Conservation (phyloP, 2,329 filamentous ascomycete genomes). For the Cladosporium colombiae region DNA sequence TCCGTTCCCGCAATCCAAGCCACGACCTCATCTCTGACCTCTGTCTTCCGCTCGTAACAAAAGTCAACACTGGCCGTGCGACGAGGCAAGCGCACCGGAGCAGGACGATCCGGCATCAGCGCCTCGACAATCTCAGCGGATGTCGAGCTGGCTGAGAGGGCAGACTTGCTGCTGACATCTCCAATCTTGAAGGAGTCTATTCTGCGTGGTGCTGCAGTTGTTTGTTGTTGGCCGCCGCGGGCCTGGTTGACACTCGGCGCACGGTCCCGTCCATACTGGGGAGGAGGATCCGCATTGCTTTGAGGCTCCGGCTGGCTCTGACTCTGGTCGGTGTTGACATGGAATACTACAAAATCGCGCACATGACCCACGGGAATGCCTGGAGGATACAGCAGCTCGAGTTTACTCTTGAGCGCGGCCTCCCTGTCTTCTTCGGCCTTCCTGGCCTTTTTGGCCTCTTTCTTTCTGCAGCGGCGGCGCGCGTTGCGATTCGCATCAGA, state of each 20-base stretch:
- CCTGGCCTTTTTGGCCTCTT: not conserved
- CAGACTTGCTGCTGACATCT: not conserved
- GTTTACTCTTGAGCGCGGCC: not conserved
- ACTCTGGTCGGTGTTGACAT: not conserved
- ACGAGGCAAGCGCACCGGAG: not conserved
- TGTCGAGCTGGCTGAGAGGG: not conserved
- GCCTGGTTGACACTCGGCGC: not conserved
- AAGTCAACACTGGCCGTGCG: not conserved
- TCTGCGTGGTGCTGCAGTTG: not conserved
- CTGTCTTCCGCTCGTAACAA: not conserved
- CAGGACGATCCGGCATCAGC: not conserved
- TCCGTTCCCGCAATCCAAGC: not conserved
- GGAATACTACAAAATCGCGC: not conserved
- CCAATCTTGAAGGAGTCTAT: not conserved
- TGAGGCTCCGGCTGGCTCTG: not conserved
- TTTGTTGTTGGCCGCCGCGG: not conserved
- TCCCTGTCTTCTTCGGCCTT: not conserved
- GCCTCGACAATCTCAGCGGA: slow-evolving; percentile 2
- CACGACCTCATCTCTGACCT: not conserved
- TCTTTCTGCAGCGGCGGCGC: not conserved
- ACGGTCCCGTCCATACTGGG: not conserved
- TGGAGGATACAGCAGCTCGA: not conserved
- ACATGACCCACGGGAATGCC: not conserved
- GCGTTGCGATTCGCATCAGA: not conserved
- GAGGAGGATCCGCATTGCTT: not conserved